Percentiles rank a stretch among this genome's conserved stretches.
Conservation (phyloP, 768 basidiomycete genomes). For the Psilocybe subaeruginosa region DNA sequence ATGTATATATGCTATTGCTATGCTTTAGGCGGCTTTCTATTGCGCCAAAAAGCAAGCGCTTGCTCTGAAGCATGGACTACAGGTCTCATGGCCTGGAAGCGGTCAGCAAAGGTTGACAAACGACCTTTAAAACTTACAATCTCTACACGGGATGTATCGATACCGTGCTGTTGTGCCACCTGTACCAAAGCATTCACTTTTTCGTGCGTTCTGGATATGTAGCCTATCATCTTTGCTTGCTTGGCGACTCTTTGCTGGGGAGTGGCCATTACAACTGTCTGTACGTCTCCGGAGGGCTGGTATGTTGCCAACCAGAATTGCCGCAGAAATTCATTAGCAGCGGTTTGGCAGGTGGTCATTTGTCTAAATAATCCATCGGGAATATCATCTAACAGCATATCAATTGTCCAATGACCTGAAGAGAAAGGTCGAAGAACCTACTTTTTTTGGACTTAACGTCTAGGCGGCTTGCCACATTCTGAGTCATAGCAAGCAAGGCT, state of each 20-base stretch:
- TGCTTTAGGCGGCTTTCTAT: conserved; percentile 34
- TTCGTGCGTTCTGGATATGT: conserved; percentile 77
- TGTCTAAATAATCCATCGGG: conserved; percentile 78
- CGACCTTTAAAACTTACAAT: conserved; percentile 49
- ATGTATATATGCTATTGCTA: conserved; percentile 7
- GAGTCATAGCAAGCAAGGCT: conserved; percentile 75
- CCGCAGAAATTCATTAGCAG: conserved; percentile 93
- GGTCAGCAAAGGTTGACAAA: background rate
- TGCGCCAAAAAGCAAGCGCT: conserved; percentile 64
- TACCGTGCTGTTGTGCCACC: conserved; percentile 57
- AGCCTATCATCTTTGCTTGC: conserved; percentile 86
- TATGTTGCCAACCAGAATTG: conserved; percentile 94
- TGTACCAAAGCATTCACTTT: conserved; percentile 81
- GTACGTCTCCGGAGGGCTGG: conserved; percentile 66
- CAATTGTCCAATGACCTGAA: background rate
- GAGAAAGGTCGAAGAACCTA: conserved; percentile 34
- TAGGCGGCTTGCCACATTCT: conserved; percentile 73
- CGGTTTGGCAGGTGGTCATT: conserved; percentile 89
- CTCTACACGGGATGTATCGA: conserved; percentile 65
- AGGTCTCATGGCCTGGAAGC: conserved; percentile 72
- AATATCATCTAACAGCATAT: conserved; percentile 61
- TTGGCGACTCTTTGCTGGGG: conserved; percentile 75
- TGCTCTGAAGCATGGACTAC: conserved; percentile 72
- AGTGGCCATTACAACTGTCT: conserved; percentile 51
- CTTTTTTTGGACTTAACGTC: conserved; percentile 70